A percentile compares a stretch with the other conserved stretches of the same genome.
These are phyloP conservation scores for Quercus alba DNA, from an alignment of 306 rosid genomes.

Conservation along the genomic window DNA sequence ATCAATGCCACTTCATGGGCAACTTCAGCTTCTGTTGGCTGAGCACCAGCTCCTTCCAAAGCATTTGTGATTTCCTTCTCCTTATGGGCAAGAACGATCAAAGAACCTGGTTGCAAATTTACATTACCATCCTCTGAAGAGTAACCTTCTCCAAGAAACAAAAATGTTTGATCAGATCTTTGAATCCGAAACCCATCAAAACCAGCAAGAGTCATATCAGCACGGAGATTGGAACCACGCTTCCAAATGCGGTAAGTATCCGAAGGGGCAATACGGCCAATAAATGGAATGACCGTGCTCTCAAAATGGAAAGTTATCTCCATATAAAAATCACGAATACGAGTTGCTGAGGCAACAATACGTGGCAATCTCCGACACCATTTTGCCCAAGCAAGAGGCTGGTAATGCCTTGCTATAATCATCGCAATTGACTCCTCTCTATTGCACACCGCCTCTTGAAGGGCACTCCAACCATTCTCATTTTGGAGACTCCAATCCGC, in stretches of 20 bases:
- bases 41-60: constrained; percentile 97
- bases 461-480: constrained; percentile 98
- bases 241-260: constrained; percentile 99
- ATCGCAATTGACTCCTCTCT: constrained; percentile 92
- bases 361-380: constrained; percentile 99
- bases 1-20: constrained; percentile 92
- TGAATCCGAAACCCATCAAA: constrained; percentile 97
- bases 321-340: constrained; percentile 98
- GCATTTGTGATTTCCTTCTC: constrained; percentile 97
- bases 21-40: constrained; percentile 94
- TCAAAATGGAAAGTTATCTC: constrained; percentile 97
- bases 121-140: constrained; percentile 73
- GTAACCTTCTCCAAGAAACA: constrained; percentile 97
- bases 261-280: constrained; percentile 94
- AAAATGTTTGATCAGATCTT: constrained; percentile 90
- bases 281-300: constrained; percentile 97
- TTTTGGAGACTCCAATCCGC: constrained; percentile 98
- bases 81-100: constrained; percentile 92
- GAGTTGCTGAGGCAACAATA: constrained; percentile 81
- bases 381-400: constrained; percentile 98
- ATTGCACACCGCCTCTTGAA: constrained; percentile 93
- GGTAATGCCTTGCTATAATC: constrained; percentile 88
- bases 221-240: constrained; percentile 97
- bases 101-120: constrained; percentile 74
- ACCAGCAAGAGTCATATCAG: constrained; percentile 99